Conservation (phyloP, 371 early-diverging fungal genomes). For the Saksenaea oblongispora region DNA sequence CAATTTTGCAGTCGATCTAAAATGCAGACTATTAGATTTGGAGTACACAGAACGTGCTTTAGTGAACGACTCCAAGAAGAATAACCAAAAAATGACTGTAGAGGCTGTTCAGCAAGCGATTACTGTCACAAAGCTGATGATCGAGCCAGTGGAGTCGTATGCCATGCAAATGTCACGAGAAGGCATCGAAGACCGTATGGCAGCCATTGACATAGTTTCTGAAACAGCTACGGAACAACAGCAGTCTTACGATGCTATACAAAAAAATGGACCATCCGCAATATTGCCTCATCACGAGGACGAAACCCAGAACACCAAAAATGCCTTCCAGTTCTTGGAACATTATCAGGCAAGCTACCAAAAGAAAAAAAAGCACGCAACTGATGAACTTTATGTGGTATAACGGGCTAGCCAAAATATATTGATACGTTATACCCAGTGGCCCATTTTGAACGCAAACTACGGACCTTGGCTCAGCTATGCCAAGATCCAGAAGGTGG, state of each 20-base stretch:
- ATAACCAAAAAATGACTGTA: slow-evolving; percentile 16
- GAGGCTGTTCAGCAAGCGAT: slow-evolving; percentile 44
- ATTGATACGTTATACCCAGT: slow-evolving; percentile 46
- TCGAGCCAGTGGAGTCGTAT: slow-evolving; percentile 38
- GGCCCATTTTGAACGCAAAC: slow-evolving; percentile 39
- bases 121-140: slow-evolving; percentile 33
- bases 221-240: slow-evolving; percentile 9
- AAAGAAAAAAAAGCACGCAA: background rate
- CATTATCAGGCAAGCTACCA: slow-evolving; percentile 17
- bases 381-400: background rate
- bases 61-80: background rate
- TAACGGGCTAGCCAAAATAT: slow-evolving; percentile 30
- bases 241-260: background rate
- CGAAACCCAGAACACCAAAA: background rate
- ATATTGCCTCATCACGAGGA: slow-evolving; percentile 20
- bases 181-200: background rate
- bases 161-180: slow-evolving; percentile 20
- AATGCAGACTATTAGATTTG: slow-evolving; percentile 50
- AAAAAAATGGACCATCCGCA: slow-evolving; percentile 9
- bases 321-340: background rate
- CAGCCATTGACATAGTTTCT: background rate
- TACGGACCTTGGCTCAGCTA: slow-evolving; percentile 43
- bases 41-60: slow-evolving; percentile 42
- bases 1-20: slow-evolving; percentile 55
- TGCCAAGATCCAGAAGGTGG: slow-evolving; percentile 35